Base-by-base conservation (phyloP, 169 alveolate species). In the Plasmodium vivax region DNA sequence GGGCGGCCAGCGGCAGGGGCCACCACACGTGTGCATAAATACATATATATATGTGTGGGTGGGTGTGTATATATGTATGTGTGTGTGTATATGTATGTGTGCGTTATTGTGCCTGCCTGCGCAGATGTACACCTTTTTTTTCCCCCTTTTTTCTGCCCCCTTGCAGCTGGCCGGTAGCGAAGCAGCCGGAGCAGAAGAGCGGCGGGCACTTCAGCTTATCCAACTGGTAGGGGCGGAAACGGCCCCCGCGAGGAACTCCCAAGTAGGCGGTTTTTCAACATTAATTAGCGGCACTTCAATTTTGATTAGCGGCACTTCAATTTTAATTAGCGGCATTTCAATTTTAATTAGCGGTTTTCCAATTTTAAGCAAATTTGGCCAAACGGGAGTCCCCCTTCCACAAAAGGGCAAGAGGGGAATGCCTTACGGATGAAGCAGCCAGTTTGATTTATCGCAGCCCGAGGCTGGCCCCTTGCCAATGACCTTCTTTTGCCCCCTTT, bases 81-180 rank as follows among this genome's bases (percentile, higher is more conserved):
- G 2, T 51, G 23, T 14, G 62, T 16, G 62, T 3, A 8, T 51
- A 8, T 51, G 62, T 9, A 7, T 43, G 14, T 9, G 14, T 9
- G 14, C 10, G 23, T 51, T 23, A 23, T 23, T 23, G 27, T 23
- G 27, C 27, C 27, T 23, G 27, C 27, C 27, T 14, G 62, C 23
- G 1, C 23, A 8, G 23, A 7, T 51, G 23, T 12, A 16, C 23
- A 12, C 16, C 2, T 8, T 9, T 14, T 14, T 7, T 23, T 16
- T 51, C 23, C 62, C 62, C 43, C 0, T 16, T 43, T 34, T 80
- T 27, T 43, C 47, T 80, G 34, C 10, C 32, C 36, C 56, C 34
- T 68, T 30, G n/a, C 77, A 68, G 77, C 38, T 68, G 77, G 77
- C 77, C 77, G 8, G 77, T 41, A 9, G 77, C 77, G 43, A 68